Base-by-base conservation (phyloP, 2,329 filamentous ascomycete genomes). In the Cercospora sesami region DNA sequence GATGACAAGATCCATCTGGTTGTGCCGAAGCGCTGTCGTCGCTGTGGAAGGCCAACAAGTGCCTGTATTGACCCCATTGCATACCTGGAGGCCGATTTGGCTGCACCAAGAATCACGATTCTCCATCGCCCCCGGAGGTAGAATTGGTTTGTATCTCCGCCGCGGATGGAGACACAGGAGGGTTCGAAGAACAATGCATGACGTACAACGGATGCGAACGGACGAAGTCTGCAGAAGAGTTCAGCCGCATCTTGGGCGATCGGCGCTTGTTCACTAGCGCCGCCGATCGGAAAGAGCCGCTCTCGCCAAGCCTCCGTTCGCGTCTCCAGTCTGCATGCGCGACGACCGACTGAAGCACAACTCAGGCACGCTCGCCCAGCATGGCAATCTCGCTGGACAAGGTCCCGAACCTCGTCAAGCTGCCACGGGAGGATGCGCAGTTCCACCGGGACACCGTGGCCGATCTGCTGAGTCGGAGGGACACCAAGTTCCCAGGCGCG, bases 401-500 rank as follows among this genome's bases (percentile, higher is more conserved):
- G 39, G 65, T 69, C 16, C 60, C 65, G 14, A 59, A 63, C 63
- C 63, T 70, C 28, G 30, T 58, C 36, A 70, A 70, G 58, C 39
- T 78, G 14, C 65, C 68, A 7, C 55, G 59, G 26, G 68, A 76
- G 12, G 72, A 76, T 55, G 72, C 70, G n/a, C 48, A 72, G 2
- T 73, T 75, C 67, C 73, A 77, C 58, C 71, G 71, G 23, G 64
- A 76, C 6, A 73, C 71, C 23, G 73, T 79, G 23, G 71, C 74
- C 26, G 77, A 84, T 5, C 85, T 97, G 55, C 86, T 99, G n/a
- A 85, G 86, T 18, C 87, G 93, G 73, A 84, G 85, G 63, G 89
- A 87, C 72, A 81, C 83, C 26, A 85, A 82, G 71, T 99, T 99
- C 74, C 94, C 95, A 0, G 95, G 89, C 75, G 94, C 95, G 62